Conservation (phyloP, 352 stramenopile species). For the Phytopythium aichiense region DNA sequence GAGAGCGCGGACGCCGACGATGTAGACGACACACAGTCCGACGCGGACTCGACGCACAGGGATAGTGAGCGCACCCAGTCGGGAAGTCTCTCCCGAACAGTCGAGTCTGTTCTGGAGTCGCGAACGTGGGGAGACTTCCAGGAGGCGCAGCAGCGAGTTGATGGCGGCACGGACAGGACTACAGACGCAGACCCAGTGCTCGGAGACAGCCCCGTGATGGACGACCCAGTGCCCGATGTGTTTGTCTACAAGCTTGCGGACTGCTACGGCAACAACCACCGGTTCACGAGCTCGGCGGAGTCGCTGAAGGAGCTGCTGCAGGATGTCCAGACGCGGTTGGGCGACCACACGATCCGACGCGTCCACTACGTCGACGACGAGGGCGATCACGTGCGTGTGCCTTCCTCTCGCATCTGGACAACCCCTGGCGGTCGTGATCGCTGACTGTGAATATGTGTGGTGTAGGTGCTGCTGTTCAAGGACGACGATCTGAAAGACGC, state of each 20-base stretch:
- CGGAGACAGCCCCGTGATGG: constrained; percentile 6
- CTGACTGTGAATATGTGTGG: not conserved
- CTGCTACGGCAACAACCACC: constrained; percentile 77
- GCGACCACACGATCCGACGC: constrained; percentile 69
- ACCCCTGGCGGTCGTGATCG: not conserved
- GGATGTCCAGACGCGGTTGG: constrained; percentile 69
- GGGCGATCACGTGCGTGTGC: constrained; percentile 56
- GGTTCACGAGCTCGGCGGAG: constrained; percentile 80
- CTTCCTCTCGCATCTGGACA: not conserved
- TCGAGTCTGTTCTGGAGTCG: constrained; percentile 27
- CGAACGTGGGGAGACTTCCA: constrained; percentile 48
- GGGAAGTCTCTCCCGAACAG: not conserved
- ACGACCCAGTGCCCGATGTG: constrained; percentile 28
- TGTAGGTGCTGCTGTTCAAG: constrained; percentile 67
- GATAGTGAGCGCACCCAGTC: not conserved
- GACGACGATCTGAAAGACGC: constrained; percentile 81
- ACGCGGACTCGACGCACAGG: not conserved
- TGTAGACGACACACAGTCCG: constrained; percentile 14
- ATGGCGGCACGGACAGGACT: not conserved
- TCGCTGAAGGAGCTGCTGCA: constrained; percentile 64
- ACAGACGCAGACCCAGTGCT: constrained; percentile 19
- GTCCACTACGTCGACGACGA: constrained; percentile 85
- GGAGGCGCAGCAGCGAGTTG: constrained; percentile 2
- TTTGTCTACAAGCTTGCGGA: constrained; percentile 87
- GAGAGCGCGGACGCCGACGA: constrained; percentile 39